A percentile compares a stretch with the other conserved stretches of the same genome.
These are phyloP conservation scores for Nigrospora osmanthi DNA, from an alignment of 2,329 filamentous ascomycete species.

Conservation along the genomic window DNA sequence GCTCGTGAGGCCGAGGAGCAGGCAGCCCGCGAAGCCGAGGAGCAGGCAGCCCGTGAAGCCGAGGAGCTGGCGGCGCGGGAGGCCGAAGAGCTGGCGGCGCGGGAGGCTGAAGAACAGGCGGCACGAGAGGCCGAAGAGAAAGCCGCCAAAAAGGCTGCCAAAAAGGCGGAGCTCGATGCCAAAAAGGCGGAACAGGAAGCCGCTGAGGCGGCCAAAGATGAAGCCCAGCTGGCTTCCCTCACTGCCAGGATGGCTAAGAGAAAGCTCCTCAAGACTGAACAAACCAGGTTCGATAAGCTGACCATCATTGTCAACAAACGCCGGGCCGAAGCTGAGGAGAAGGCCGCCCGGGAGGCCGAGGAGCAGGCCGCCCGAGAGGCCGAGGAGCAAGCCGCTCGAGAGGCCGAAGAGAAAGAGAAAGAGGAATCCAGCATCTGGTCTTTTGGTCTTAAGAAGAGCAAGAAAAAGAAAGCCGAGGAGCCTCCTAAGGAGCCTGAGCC, in stretches of 20 bases:
- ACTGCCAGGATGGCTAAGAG: conserved; percentile 43
- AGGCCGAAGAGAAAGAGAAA: conserved; percentile 16
- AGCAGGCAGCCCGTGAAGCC: conserved; percentile 26
- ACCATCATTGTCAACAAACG: conserved; percentile 35
- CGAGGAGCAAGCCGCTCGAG: conserved; percentile 8
- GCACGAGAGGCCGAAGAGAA: conserved; percentile 8
- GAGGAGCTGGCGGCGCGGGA: conserved; percentile 23
- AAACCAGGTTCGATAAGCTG: conserved; percentile 21
- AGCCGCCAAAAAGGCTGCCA: not conserved
- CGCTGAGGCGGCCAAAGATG: conserved; percentile 3
- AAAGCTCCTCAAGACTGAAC: conserved; percentile 3
- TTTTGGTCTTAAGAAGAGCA: conserved; percentile 10
- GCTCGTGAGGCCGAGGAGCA: conserved; percentile 13
- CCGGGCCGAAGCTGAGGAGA: conserved; percentile 31
- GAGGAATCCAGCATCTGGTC: conserved; percentile 3
- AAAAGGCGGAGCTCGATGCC: conserved; percentile 1
- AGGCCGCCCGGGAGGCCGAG: conserved; percentile 6
- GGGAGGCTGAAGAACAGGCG: conserved; percentile 11
- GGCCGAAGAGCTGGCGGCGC: conserved; percentile 8
- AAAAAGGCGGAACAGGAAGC: conserved; percentile 1
- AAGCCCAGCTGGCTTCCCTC: conserved; percentile 18
- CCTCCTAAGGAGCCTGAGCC: not conserved
- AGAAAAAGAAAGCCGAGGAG: conserved; percentile 4
- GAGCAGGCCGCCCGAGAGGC: conserved; percentile 13
- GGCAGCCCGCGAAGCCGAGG: conserved; percentile 14